phyloP scores from a whole-genome alignment of 805 yeast species.

The Myxozyma udenii region DNA sequence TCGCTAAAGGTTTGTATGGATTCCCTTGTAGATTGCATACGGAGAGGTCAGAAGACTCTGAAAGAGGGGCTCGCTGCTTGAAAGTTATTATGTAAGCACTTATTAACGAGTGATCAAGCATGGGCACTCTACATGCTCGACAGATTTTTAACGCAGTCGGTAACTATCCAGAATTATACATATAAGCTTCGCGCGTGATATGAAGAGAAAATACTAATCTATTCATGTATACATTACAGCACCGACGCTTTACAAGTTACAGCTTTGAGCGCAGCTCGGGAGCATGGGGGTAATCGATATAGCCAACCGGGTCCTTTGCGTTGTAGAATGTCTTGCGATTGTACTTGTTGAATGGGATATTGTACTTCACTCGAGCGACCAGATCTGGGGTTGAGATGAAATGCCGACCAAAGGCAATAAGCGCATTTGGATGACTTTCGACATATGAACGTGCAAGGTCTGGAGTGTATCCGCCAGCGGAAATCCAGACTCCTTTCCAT shows the following conservation, averaged over 20 bases:
- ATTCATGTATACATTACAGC: neutral
- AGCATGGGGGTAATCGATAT: conserved; percentile 9
- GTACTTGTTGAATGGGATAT: conserved; percentile 44
- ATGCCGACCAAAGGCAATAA: conserved; percentile 48
- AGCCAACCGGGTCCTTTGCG: conserved; percentile 8
- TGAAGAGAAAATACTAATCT: no score
- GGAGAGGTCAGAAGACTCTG: no score
- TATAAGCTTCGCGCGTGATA: no score
- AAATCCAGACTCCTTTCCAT: conserved; percentile 21
- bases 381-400: conserved; percentile 58
- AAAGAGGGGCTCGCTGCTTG: no score
- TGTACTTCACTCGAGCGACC: conserved; percentile 45
- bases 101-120: no score
- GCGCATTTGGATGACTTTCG: conserved; percentile 5
- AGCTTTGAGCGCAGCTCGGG: conserved; percentile 15
- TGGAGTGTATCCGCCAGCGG: conserved; percentile 31
- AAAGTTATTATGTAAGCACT: no score
- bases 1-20: no score
- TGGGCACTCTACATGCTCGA: no score
- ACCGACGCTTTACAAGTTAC: no score
- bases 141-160: no score
- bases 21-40: no score
- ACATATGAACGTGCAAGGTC: conserved; percentile 14
- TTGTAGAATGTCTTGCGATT: conserved; percentile 50
- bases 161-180: no score